Evolutionary conservation across 495 filamentous ascomycete species (phyloP).

Genomic region (Amniculicola lignicola): DNA sequence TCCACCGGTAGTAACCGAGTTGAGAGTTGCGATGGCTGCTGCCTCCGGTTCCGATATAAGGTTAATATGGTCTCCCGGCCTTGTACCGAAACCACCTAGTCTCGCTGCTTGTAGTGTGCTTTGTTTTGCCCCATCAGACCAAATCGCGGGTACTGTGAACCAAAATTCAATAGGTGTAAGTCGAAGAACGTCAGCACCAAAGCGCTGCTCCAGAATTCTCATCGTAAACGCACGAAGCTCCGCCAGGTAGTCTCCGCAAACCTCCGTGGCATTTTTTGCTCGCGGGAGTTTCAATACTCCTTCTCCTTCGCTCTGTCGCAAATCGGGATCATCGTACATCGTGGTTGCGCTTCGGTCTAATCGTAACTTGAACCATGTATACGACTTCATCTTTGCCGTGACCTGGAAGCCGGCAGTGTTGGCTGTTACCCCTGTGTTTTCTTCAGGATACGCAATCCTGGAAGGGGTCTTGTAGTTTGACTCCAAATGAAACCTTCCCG

Average conservation of each 20-base stretch:
- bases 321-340: constrained; percentile 14
- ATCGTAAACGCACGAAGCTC: constrained; percentile 15
- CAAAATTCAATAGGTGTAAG: constrained; percentile 39
- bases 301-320: constrained; percentile 5
- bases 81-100: constrained; percentile 36
- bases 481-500: background rate
- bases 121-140: constrained; percentile 39
- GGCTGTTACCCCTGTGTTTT: background rate
- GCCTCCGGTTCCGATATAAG: constrained; percentile 43
- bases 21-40: constrained; percentile 31
- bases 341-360: constrained; percentile 12
- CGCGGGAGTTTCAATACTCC: constrained; percentile 12
- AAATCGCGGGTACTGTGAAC: constrained; percentile 42
- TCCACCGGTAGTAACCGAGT: constrained; percentile 7
- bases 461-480: constrained; percentile 4
- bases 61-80: constrained; percentile 31
- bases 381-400: constrained; percentile 6
- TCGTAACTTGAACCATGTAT: constrained; percentile 18
- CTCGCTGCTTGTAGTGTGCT: constrained; percentile 36
- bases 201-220: background rate
- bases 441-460: constrained; percentile 9
- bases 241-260: constrained; percentile 11
- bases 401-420: constrained; percentile 5
- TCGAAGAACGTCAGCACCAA: constrained; percentile 14
- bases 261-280: constrained; percentile 9